Evolutionary conservation across 2,329 filamentous ascomycete genomes (phyloP), one percentile per base, ranked within the genome.

Genomic region (Aspergillus niger): DNA sequence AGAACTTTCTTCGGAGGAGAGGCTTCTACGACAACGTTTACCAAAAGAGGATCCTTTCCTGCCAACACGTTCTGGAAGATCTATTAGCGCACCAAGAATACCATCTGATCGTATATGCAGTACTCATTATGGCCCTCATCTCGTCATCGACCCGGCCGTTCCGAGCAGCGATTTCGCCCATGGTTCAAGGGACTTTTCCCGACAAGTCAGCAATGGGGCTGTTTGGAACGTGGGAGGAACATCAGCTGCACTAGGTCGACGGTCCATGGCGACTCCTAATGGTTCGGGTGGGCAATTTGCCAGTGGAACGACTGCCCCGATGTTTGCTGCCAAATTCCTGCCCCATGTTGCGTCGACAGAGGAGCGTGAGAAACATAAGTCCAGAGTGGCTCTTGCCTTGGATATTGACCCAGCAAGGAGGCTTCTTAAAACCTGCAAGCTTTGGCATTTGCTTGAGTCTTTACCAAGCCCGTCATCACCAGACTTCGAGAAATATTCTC

Each of bases 151-250:
- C 52, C 61, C 69, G 3, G 60, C 59, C 11, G 49, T 68, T 28
- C 41, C 66, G 22, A 59, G 62, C 50, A 55, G 59, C 10, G 17
- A 51, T 26, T 44, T 41, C 17, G 20, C 36, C 8, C 54, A 44
- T n/a, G 55, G 24, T 57, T 56, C 60, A 20, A 61, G 63, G 50
- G 65, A 67, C 28, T 55, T 68, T 17, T 44, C 70, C 6, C 70
- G 82, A 58, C 81, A 88, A 70, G 79, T 86, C 62, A 93, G 90
- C 72, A 78, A 82, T 63, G 89, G 90, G 2, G 84, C 88, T 8
- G 82, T 94, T 17, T 96, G 91, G 91, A 85, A 87, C 17, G 87
- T 95, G 10, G 90, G 91, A 26, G 89, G 90, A n/a, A 72, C 85
- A 8, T 84, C 85, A 53, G 84, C 86, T n/a, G 78, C 80, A 7